Evolutionary conservation across 2,329 filamentous ascomycete species (phyloP).

Genomic region (Falciphora oryzae): DNA sequence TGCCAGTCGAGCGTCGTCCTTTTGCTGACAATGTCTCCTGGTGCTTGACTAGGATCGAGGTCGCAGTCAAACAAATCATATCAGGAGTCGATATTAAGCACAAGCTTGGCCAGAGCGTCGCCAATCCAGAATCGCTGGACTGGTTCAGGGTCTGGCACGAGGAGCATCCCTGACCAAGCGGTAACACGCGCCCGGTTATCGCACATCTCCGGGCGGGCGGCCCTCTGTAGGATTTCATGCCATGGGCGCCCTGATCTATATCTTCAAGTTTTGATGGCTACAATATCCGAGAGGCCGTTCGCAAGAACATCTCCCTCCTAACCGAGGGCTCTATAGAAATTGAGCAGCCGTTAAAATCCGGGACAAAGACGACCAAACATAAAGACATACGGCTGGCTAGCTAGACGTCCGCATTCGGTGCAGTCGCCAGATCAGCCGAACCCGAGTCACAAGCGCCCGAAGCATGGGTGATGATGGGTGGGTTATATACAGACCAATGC

Average conservation of each 20-base stretch:
- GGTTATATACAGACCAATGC: not conserved
- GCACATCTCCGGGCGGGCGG: not conserved
- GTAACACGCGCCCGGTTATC: not conserved
- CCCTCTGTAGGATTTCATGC: not conserved
- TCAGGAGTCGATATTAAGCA: conserved; percentile 68
- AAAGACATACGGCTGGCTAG: not conserved
- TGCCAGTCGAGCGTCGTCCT: not conserved
- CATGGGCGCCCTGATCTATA: not conserved
- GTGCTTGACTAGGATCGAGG: conserved; percentile 63
- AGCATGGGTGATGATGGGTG: not conserved
- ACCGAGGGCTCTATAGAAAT: not conserved
- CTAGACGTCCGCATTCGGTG: not conserved
- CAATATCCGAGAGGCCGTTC: not conserved
- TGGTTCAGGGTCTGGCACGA: conserved; percentile 81
- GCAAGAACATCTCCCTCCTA: not conserved
- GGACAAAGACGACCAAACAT: not conserved
- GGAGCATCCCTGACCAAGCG: conserved; percentile 30
- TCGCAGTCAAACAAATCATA: conserved; percentile 92
- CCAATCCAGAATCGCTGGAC: conserved; percentile 79
- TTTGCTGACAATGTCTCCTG: conserved; percentile 5
- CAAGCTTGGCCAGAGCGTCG: conserved; percentile 88
- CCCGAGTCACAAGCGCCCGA: not conserved
- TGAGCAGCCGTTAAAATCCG: not conserved
- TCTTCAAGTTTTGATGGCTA: not conserved
- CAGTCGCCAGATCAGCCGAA: not conserved